These are phyloP conservation scores for Voacanga thouarsii DNA, from an alignment of 257 asterid genomes.

Conservation along the genomic window DNA sequence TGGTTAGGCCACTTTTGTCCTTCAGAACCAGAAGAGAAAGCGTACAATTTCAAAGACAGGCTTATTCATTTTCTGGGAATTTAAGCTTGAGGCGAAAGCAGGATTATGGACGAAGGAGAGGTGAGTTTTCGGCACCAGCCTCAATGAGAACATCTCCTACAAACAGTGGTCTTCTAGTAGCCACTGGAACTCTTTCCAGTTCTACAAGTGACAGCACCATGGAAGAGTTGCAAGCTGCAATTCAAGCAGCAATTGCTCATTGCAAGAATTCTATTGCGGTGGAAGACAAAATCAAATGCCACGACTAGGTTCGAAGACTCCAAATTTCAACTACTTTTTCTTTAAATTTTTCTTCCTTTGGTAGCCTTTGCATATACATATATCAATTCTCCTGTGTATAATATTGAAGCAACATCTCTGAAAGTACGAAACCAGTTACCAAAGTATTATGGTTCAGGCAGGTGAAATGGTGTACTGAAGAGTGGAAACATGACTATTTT, in stretches of 20 bases:
- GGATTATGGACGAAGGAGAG: slow-evolving; percentile 41
- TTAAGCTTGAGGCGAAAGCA: slow-evolving; percentile 42
- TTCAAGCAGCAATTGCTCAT: slow-evolving; percentile 92
- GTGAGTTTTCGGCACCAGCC: slow-evolving; percentile 75
- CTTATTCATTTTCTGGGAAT: slow-evolving; percentile 65
- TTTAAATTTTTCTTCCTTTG: background rate
- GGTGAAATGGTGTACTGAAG: background rate
- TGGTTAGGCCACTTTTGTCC: slow-evolving; percentile 54
- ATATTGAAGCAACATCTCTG: background rate
- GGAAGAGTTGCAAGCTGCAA: slow-evolving; percentile 92
- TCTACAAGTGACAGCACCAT: slow-evolving; percentile 59
- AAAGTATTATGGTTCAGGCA: background rate
- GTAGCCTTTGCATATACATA: background rate
- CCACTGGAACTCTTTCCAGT: slow-evolving; percentile 37
- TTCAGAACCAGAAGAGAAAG: slow-evolving; percentile 27
- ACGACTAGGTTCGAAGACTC: slow-evolving; percentile 14
- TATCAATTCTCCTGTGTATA: background rate
- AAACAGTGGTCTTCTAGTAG: slow-evolving; percentile 74
- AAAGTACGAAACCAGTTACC: background rate
- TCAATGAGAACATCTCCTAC: slow-evolving; percentile 72
- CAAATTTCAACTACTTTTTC: background rate
- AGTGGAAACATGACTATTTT: background rate
- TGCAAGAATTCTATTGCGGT: slow-evolving; percentile 70
- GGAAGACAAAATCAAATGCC: slow-evolving; percentile 43
- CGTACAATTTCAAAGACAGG: slow-evolving; percentile 28